These are phyloP conservation scores for Trametes polyzona DNA, from an alignment of 1,284 basidiomycete genomes.

Conservation along the genomic window DNA sequence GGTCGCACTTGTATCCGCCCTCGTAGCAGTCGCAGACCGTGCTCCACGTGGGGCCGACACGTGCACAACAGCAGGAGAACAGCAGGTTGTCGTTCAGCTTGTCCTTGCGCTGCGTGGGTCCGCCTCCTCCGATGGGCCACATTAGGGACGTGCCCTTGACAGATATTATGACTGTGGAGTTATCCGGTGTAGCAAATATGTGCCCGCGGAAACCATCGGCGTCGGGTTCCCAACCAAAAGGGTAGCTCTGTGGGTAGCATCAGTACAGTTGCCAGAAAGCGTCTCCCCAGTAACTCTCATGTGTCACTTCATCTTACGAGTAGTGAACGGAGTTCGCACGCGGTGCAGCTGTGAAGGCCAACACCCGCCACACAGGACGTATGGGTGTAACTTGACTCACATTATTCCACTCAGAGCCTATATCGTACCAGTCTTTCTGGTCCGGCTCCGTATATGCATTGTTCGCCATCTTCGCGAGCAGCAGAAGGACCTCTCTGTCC, in stretches of 20 bases:
- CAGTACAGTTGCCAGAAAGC: neutral
- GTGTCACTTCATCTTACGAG: too few species aligned
- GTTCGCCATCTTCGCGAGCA: constrained; percentile 94
- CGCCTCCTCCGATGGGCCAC: constrained; percentile 76
- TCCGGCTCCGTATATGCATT: constrained; percentile 69
- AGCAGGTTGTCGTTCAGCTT: constrained; percentile 94
- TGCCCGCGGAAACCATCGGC: constrained; percentile 91
- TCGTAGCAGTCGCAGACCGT: constrained; percentile 93
- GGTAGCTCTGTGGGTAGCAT: constrained; percentile 58
- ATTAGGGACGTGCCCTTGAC: constrained; percentile 93
- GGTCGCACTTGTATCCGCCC: constrained; percentile 82
- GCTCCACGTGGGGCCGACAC: constrained; percentile 92
- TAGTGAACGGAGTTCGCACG: too few species aligned
- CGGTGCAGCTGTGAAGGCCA: too few species aligned
- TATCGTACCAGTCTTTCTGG: constrained; percentile 78
- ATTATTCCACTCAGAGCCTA: constrained; percentile 65
- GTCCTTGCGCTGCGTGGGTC: constrained; percentile 88
- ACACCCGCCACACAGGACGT: too few species aligned
- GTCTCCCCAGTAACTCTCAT: too few species aligned
- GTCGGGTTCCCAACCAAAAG: constrained; percentile 92
- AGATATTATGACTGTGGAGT: constrained; percentile 85
- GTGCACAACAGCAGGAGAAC: constrained; percentile 97
- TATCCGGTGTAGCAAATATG: constrained; percentile 85
- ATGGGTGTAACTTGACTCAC: too few species aligned
- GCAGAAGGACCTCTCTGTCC: constrained; percentile 77